Conservation (phyloP, 495 filamentous ascomycete genomes). For the Aspergillus heteromorphus region DNA sequence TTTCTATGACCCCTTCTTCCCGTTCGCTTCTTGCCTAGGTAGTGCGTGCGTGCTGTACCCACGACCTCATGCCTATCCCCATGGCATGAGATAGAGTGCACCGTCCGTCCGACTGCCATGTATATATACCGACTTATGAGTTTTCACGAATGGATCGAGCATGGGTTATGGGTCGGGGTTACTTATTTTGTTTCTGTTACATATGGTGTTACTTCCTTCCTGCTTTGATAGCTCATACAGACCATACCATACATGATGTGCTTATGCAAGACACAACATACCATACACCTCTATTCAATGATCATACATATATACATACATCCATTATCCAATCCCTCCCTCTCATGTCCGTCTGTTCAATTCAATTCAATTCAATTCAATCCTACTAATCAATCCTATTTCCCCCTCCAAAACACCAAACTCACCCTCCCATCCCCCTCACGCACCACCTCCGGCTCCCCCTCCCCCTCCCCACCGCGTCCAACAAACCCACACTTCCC, state of each 20-base stretch:
- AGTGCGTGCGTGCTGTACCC: neutral
- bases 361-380: too few relatives aligned
- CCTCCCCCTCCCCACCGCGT: too few relatives aligned
- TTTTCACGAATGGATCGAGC: too few relatives aligned
- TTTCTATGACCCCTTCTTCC: slow-evolving; percentile 2
- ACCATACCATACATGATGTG: neutral
- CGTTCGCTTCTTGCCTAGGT: neutral
- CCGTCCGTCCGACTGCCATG: neutral
- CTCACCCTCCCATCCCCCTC: slow-evolving; percentile 5
- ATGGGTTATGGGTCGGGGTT: too few relatives aligned
- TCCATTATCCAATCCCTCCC: too few relatives aligned
- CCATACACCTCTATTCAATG: neutral
- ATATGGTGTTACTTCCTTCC: neutral
- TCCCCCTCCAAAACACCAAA: slow-evolving; percentile 3
- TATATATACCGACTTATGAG: neutral
- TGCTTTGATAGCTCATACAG: too few relatives aligned
- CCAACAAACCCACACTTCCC: slow-evolving; percentile 18
- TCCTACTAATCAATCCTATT: neutral
- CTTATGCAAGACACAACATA: neutral
- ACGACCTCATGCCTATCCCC: neutral
- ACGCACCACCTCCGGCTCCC: slow-evolving; percentile 6
- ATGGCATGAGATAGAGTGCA: neutral
- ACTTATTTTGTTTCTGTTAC: neutral
- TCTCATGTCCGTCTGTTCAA: too few relatives aligned
- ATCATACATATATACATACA: neutral